Percentiles rank a stretch among this genome's conserved stretches.
These are phyloP conservation scores for Penicillium canescens DNA, from an alignment of 495 filamentous ascomycete genomes.

Conservation along the genomic window DNA sequence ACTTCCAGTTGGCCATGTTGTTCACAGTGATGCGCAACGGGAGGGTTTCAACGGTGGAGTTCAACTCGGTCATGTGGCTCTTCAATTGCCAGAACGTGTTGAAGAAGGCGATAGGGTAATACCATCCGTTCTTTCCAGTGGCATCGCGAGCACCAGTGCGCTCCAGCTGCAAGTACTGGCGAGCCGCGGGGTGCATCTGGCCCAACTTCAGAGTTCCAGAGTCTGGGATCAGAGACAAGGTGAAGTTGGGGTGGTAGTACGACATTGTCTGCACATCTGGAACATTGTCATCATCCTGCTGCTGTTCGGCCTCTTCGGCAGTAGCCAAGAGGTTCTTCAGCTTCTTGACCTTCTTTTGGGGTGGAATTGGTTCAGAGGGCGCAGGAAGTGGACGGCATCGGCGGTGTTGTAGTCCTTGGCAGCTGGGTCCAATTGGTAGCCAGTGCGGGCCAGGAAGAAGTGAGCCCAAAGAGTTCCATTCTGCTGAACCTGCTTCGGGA, in stretches of 20 bases:
- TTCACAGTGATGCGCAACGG: slow-evolving; percentile 83
- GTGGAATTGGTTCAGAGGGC: slow-evolving; percentile 84
- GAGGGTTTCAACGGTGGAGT: slow-evolving; percentile 82
- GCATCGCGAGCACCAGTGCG: slow-evolving; percentile 70
- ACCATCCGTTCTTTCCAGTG: slow-evolving; percentile 90
- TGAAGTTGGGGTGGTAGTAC: slow-evolving; percentile 96
- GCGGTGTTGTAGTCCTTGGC: slow-evolving; percentile 67
- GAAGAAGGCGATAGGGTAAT: slow-evolving; percentile 87
- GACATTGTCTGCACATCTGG: slow-evolving; percentile 65
- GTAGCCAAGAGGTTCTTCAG: slow-evolving; percentile 81
- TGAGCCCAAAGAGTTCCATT: slow-evolving; percentile 95
- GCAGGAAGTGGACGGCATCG: slow-evolving; percentile 78
- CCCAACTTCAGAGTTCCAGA: slow-evolving; percentile 64
- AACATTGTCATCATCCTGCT: slow-evolving; percentile 52
- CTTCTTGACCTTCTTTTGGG: slow-evolving; percentile 90
- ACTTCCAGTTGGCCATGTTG: slow-evolving; percentile 89
- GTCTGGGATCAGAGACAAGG: slow-evolving; percentile 83
- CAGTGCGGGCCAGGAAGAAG: slow-evolving; percentile 80
- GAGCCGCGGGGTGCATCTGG: slow-evolving; percentile 70
- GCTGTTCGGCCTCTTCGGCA: slow-evolving; percentile 48
- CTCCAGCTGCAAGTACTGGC: slow-evolving; percentile 78
- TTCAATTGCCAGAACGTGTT: slow-evolving; percentile 98
- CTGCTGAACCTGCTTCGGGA: slow-evolving; percentile 79
- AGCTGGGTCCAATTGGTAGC: slow-evolving; percentile 72
- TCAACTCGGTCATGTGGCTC: slow-evolving; percentile 86